Base-by-base conservation (phyloP, 768 basidiomycete species). In the Mycena pura region DNA sequence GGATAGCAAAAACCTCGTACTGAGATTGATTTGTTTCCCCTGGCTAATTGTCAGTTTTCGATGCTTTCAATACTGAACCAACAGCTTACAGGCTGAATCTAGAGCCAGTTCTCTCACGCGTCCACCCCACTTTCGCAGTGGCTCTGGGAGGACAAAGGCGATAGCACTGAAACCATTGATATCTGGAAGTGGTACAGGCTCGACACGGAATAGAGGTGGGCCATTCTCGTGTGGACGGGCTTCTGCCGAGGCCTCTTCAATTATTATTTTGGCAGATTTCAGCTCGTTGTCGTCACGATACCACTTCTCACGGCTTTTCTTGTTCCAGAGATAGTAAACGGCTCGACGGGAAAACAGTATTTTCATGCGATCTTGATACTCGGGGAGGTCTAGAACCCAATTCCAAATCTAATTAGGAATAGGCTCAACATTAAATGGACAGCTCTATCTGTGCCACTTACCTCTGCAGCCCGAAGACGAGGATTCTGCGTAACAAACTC, bases 1-100 rank as follows among this genome's bases (percentile, higher is more conserved):
- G 56, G 5, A 76, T 46, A 0, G 72, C 72, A 64, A 70, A 78
- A 1, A 76, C 45, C 53, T 78, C 76, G 53, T 58, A 76, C 14
- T 69, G 62, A 4, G 65, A 62, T 1, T 65, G 66, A 65, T 77
- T 78, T 4, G 73, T 76, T 6, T 75, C 70, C 68, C 70, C 76
- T 76, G 38, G 0, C 38, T 19, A 21, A 24, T 50, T n/a, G 6
- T 50, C 43, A 50, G 17, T 31, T n/a, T n/a, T 14, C 14, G 51
- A 32, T 34, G 31, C 24, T 69, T 38, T 36, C 73, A 74, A 76
- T 24, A 73, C 63, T 5, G 73, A 76, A 60, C 74, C 74, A 7
- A 76, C 24, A 13, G 66, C 40, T 24, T 72, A 52, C 49, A n/a
- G n/a, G n/a, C n/a, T n/a, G n/a, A n/a, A n/a, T n/a, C n/a, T n/a